phyloP scores from a whole-genome alignment of 352 stramenopile genomes.

The Globisporangium acanthophoron region DNA sequence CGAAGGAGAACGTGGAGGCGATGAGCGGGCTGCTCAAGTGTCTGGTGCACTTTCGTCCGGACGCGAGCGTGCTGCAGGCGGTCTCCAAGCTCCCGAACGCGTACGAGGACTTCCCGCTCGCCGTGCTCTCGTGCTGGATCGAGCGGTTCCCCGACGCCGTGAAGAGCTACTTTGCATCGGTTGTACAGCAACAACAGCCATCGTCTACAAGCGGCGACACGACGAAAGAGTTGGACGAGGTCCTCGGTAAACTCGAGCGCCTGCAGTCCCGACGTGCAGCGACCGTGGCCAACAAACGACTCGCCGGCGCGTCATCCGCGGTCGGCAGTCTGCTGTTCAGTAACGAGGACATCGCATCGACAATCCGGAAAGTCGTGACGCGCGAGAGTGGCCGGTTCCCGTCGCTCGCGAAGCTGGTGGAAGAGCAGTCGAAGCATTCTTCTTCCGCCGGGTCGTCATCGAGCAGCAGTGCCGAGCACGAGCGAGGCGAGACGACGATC shows the following conservation, averaged over 20 bases:
- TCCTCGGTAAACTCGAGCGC: conserved; percentile 59
- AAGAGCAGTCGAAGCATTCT: background rate
- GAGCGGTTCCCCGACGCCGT: conserved; percentile 60
- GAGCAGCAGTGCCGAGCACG: background rate
- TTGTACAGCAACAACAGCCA: conserved; percentile 20
- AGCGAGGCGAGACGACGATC: conserved; percentile 6
- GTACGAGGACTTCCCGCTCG: conserved; percentile 64
- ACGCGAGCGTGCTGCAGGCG: conserved; percentile 62
- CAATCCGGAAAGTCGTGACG: conserved; percentile 34
- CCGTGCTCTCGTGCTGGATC: conserved; percentile 65
- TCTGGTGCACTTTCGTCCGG: conserved; percentile 61
- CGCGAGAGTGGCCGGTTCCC: conserved; percentile 18
- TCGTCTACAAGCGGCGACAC: conserved; percentile 6
- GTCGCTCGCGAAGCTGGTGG: conserved; percentile 19
- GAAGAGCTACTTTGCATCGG: conserved; percentile 44
- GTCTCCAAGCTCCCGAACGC: conserved; percentile 63
- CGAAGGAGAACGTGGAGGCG: conserved; percentile 61
- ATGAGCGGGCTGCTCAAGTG: conserved; percentile 76
- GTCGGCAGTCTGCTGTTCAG: conserved; percentile 28
- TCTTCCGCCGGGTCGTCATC: background rate
- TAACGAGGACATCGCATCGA: conserved; percentile 30
- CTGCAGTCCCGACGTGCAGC: conserved; percentile 35
- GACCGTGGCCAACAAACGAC: conserved; percentile 10
- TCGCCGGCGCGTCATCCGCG: conserved; percentile 3
- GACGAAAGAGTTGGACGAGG: conserved; percentile 41